These are phyloP conservation scores for Austroboletus olivaceoglutinosus DNA, from an alignment of 1,284 basidiomycete species.

Conservation along the genomic window DNA sequence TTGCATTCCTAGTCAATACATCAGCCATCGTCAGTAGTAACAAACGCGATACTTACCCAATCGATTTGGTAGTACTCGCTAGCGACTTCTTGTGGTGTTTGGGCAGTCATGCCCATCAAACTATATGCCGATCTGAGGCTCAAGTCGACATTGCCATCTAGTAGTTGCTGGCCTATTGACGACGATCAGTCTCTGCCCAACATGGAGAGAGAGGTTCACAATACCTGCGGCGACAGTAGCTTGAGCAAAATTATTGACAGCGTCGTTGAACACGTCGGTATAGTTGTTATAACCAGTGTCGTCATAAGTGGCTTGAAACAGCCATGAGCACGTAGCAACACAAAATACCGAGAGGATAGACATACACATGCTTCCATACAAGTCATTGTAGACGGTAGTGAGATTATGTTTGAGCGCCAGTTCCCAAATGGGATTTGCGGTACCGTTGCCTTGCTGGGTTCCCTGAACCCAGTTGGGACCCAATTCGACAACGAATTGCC, in stretches of 20 bases:
- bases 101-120: slow-evolving; percentile 43
- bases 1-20: slow-evolving; percentile 22
- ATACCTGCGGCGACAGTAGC: slow-evolving; percentile 46
- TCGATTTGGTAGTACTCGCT: slow-evolving; percentile 55
- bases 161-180: slow-evolving; percentile 41
- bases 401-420: slow-evolving; percentile 59
- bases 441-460: slow-evolving; percentile 49
- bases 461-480: slow-evolving; percentile 77
- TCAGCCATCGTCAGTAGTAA: neutral
- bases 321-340: neutral
- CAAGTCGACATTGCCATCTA: slow-evolving; percentile 44
- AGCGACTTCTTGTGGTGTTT: slow-evolving; percentile 44
- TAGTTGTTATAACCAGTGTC: slow-evolving; percentile 48
- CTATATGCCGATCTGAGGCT: slow-evolving; percentile 50
- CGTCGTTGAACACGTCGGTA: slow-evolving; percentile 40
- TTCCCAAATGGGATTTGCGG: slow-evolving; percentile 59
- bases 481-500: slow-evolving; percentile 49
- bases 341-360: neutral
- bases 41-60: slow-evolving; percentile 22
- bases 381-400: slow-evolving; percentile 45
- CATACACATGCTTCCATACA: slow-evolving; percentile 51
- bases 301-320: slow-evolving; percentile 48
- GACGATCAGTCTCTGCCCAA: neutral
- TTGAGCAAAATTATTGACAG: slow-evolving; percentile 41
- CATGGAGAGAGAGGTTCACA: neutral